phyloP scores from a whole-genome alignment of 192 early-diverging fungal genomes.

The Powellomyces hirtus region DNA sequence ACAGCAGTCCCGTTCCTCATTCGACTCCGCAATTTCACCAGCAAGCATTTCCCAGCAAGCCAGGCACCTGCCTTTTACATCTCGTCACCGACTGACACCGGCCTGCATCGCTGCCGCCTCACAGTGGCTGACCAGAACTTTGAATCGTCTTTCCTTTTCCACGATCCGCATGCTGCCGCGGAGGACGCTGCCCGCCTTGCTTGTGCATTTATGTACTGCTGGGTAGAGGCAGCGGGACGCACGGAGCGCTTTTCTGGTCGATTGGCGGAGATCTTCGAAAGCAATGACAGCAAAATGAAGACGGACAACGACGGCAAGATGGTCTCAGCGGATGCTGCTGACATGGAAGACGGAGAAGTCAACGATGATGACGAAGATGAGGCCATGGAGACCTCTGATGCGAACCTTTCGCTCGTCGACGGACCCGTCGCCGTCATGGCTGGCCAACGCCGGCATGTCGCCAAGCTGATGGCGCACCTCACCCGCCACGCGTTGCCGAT shows the following conservation, averaged over 20 bases:
- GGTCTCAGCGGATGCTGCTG: constrained; percentile 14
- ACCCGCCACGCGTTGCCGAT: constrained; percentile 37
- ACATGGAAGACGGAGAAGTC: constrained; percentile 23
- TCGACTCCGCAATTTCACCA: constrained; percentile 8
- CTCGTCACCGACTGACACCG: neutral
- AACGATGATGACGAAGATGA: constrained; percentile 29
- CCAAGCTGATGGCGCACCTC: no score
- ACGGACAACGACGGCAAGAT: constrained; percentile 60
- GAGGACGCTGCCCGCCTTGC: constrained; percentile 10
- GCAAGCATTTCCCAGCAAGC: neutral
- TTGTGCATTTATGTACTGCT: constrained; percentile 19
- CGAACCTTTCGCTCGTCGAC: no score
- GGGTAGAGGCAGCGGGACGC: constrained; percentile 1
- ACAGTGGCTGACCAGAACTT: constrained; percentile 14
- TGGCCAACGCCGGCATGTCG: no score
- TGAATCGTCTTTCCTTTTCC: constrained; percentile 5
- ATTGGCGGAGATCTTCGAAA: constrained; percentile 18
- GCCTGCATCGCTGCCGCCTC: constrained; percentile 7
- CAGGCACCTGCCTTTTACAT: neutral
- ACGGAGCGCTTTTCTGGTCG: constrained; percentile 17
- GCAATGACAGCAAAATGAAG: no score
- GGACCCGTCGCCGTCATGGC: no score
- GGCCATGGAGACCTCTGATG: no score
- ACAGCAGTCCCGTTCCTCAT: neutral
- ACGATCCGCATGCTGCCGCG: neutral